These are phyloP conservation scores for Elaeagnus macrophylla DNA, from an alignment of 306 rosid genomes.

Conservation along the genomic window DNA sequence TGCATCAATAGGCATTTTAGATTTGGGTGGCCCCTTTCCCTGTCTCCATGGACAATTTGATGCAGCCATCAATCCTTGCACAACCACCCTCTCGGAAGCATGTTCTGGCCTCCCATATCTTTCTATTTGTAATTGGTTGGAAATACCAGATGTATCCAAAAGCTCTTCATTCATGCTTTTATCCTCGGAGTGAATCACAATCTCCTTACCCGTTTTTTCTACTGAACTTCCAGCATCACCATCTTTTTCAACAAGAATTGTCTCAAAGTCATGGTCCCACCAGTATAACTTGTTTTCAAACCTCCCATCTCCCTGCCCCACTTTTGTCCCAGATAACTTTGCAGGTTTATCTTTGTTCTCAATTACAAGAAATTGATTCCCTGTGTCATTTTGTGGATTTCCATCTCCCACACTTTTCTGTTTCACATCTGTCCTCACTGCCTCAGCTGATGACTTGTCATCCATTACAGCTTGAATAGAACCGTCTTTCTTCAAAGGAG, in stretches of 20 bases:
- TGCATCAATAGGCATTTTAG: constrained; percentile 18
- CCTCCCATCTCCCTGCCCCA: constrained; percentile 12
- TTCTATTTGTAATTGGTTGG: constrained; percentile 9
- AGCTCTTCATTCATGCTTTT: constrained; percentile 15
- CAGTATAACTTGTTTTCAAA: constrained; percentile 22
- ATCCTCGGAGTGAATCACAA: constrained; percentile 25
- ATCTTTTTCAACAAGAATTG: constrained; percentile 11
- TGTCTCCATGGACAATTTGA: constrained; percentile 53
- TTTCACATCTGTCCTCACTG: constrained; percentile 15
- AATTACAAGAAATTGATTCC: constrained; percentile 14
- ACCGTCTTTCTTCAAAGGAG: constrained; percentile 13
- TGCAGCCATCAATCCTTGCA: constrained; percentile 49
- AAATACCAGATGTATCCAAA: constrained; percentile 8
- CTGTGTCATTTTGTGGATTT: constrained; percentile 16
- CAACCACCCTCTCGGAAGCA: constrained; percentile 30
- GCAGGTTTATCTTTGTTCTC: constrained; percentile 16
- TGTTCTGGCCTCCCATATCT: constrained; percentile 4
- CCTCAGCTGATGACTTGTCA: constrained; percentile 23
- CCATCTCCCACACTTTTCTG: constrained; percentile 13
- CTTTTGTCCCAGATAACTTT: constrained; percentile 15
- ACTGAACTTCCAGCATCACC: constrained; percentile 11
- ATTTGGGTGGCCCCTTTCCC: constrained; percentile 25
- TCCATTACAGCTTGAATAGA: constrained; percentile 20
- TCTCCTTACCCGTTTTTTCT: constrained; percentile 33
- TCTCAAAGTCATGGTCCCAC: constrained; percentile 25